phyloP scores from a whole-genome alignment of 129 eudicot genomes.

The Pittosporum tobira region DNA sequence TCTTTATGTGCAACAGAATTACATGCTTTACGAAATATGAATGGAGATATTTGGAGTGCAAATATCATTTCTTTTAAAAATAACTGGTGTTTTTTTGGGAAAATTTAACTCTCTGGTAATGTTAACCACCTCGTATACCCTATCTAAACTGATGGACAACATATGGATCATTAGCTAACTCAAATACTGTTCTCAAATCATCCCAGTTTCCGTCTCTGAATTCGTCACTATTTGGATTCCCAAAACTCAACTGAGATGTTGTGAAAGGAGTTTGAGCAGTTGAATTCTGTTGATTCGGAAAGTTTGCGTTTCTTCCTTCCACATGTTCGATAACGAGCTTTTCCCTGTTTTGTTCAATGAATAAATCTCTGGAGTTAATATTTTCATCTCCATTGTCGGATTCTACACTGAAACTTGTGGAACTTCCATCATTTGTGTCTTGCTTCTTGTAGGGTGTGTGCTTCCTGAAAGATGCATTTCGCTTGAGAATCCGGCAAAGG shows the following conservation, averaged over 20 bases:
- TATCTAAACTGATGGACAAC: neutral
- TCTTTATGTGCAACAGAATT: too few species aligned
- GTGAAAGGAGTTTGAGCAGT: neutral
- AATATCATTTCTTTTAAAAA: too few species aligned
- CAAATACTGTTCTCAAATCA: constrained; percentile 11
- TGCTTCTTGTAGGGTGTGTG: neutral
- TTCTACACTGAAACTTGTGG: neutral
- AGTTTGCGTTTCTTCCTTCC: neutral
- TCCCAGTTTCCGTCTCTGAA: neutral
- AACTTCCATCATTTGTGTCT: neutral
- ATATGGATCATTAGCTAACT: neutral
- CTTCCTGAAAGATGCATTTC: constrained; percentile 9
- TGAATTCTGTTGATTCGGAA: neutral
- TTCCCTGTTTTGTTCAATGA: neutral
- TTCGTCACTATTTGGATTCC: neutral
- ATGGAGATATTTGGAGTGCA: too few species aligned
- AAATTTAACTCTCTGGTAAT: neutral
- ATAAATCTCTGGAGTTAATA: neutral
- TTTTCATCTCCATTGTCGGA: neutral
- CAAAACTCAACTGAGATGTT: neutral
- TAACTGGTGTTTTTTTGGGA: too few species aligned
- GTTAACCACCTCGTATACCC: neutral
- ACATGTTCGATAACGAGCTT: neutral
- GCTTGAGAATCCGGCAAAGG: constrained; percentile 20
- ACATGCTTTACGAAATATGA: too few species aligned